These are phyloP conservation scores for Silene latifolia DNA, from an alignment of 148 eudicot genomes.

Conservation along the genomic window DNA sequence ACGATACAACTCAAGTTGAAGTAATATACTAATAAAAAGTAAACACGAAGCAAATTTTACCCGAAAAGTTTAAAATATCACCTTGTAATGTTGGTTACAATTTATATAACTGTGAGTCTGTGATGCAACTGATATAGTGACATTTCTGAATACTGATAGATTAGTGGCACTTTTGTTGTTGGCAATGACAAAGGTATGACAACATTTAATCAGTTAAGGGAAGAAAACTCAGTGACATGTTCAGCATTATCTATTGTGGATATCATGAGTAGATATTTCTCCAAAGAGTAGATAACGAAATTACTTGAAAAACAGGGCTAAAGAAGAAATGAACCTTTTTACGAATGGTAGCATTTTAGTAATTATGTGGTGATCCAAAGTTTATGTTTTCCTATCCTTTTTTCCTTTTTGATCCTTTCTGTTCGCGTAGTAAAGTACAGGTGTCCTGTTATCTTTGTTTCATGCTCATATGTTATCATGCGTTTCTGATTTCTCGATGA, in stretches of 20 bases:
- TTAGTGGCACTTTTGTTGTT: not conserved
- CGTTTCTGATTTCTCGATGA: not conserved
- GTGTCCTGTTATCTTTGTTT: slow-evolving; percentile 13
- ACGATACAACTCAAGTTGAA: not conserved
- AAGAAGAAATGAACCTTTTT: not conserved
- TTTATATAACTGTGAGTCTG: not conserved
- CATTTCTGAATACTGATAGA: not conserved
- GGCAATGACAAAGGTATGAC: slow-evolving; percentile 3
- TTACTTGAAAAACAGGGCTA: not conserved
- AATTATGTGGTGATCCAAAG: slow-evolving; percentile 21
- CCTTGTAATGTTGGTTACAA: not conserved
- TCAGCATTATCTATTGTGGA: slow-evolving; percentile 8
- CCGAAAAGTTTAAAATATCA: not conserved
- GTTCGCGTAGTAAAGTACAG: slow-evolving; percentile 19
- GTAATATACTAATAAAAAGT: too few species aligned
- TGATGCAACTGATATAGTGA: not conserved
- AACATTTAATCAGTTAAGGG: slow-evolving; percentile 7
- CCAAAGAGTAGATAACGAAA: not conserved
- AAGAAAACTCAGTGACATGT: slow-evolving; percentile 3
- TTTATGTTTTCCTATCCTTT: slow-evolving; percentile 12
- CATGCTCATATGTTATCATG: not conserved
- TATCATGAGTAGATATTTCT: slow-evolving; percentile 14
- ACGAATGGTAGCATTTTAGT: not conserved
- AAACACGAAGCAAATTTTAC: too few species aligned
- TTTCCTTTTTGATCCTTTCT: slow-evolving; percentile 15